phyloP scores from a whole-genome alignment of 2,329 filamentous ascomycete genomes.

The Volutella citrinella region DNA sequence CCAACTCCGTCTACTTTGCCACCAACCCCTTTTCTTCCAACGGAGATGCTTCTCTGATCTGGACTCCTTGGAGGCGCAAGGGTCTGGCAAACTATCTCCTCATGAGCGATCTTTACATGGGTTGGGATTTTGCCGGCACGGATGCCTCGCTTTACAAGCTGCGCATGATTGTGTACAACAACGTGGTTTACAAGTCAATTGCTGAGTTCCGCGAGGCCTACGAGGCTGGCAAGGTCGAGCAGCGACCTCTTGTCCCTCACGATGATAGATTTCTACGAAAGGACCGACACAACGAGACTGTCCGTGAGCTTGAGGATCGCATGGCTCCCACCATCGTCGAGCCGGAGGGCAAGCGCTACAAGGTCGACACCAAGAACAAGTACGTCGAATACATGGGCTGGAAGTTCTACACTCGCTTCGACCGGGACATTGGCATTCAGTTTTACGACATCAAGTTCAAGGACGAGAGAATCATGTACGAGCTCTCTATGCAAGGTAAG shows the following conservation, averaged over 20 bases:
- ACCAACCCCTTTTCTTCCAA: constrained; percentile 15
- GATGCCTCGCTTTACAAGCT: constrained; percentile 14
- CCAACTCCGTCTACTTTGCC: constrained; percentile 12
- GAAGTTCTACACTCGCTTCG: constrained; percentile 14
- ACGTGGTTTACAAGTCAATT: constrained; percentile 11
- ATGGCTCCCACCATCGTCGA: constrained; percentile 12
- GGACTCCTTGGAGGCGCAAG: constrained; percentile 13
- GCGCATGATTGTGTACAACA: constrained; percentile 16
- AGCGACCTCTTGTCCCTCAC: constrained; percentile 6
- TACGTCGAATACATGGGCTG: constrained; percentile 18
- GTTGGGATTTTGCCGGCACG: constrained; percentile 13
- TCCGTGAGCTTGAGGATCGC: constrained; percentile 14
- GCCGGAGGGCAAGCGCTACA: constrained; percentile 15
- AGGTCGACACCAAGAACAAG: constrained; percentile 14
- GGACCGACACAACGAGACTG: constrained; percentile 13
- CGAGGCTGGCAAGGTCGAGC: constrained; percentile 10
- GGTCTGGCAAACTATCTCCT: constrained; percentile 14
- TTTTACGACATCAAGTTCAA: constrained; percentile 12
- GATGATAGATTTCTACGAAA: constrained; percentile 14
- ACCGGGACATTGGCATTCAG: constrained; percentile 11
- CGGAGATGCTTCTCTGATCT: constrained; percentile 12
- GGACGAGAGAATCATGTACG: constrained; percentile 11
- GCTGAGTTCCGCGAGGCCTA: constrained; percentile 14
- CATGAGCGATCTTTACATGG: constrained; percentile 15
- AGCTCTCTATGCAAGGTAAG: constrained; percentile 10